Conservation (phyloP, 2,329 filamentous ascomycete genomes). For the Trichoderma atrobrunneum region DNA sequence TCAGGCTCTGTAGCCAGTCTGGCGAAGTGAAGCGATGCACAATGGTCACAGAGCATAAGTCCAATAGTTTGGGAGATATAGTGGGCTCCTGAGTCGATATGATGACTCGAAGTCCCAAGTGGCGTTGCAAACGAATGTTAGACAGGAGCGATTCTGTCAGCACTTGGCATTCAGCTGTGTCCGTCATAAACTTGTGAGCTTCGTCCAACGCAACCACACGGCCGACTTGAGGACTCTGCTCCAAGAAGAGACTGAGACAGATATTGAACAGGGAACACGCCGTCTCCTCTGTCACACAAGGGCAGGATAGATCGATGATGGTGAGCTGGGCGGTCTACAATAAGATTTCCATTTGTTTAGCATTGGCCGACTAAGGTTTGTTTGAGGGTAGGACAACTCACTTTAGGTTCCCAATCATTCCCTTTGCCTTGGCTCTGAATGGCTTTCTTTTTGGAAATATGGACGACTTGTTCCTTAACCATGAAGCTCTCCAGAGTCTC, state of each 20-base stretch:
- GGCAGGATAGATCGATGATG: slow-evolving; percentile 67
- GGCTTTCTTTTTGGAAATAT: not conserved
- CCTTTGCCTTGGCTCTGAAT: not conserved
- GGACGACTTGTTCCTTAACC: slow-evolving; percentile 23
- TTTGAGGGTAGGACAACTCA: not conserved
- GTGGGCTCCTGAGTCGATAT: slow-evolving; percentile 78
- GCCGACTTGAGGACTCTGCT: slow-evolving; percentile 45
- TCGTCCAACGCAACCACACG: slow-evolving; percentile 70
- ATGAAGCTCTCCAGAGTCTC: slow-evolving; percentile 51
- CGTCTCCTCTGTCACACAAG: slow-evolving; percentile 63
- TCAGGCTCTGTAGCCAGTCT: slow-evolving; percentile 53
- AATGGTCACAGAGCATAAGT: slow-evolving; percentile 68
- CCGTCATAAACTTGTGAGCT: slow-evolving; percentile 72
- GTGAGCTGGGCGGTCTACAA: slow-evolving; percentile 35
- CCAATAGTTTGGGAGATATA: slow-evolving; percentile 63
- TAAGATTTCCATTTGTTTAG: not conserved
- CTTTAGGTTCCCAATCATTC: slow-evolving; percentile 23
- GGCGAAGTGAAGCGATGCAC: slow-evolving; percentile 71
- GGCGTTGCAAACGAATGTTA: slow-evolving; percentile 68
- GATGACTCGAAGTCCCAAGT: slow-evolving; percentile 63
- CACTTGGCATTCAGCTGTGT: slow-evolving; percentile 48
- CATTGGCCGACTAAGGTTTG: not conserved
- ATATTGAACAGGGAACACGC: slow-evolving; percentile 74
- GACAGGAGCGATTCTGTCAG: slow-evolving; percentile 62
- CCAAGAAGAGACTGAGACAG: slow-evolving; percentile 63